Base-by-base conservation (phyloP, 2,329 filamentous ascomycete genomes). In the Fusarium praegraminearum region DNA sequence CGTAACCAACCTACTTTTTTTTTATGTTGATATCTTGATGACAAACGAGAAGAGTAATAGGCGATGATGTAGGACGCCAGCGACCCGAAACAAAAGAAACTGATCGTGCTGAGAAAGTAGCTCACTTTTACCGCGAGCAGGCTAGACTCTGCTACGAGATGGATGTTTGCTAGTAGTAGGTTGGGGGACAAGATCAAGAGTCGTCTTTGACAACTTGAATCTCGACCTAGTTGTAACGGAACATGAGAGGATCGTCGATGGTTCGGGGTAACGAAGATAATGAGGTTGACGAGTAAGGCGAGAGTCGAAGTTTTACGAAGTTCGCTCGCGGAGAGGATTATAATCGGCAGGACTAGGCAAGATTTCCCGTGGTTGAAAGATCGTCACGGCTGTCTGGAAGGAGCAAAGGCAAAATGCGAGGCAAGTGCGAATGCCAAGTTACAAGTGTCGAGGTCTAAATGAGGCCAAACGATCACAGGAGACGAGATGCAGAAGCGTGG, bases 61-160 rank as follows among this genome's bases (percentile, higher is more conserved):
- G 65, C 62, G 71, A 73, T 76, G 75, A 77, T 74, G 74, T 80
- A 84, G 85, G 86, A 85, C 85, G 86, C 86, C 86, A 84, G 86
- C 85, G 85, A 82, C 86, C 85, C 77, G 73, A 74, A 76, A 74
- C 74, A 77, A 76, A 75, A 78, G 81, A 76, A 79, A 82, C 75
- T 79, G 78, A 75, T 78, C 74, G 78, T 78, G 77, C 78, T 75
- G 69, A 75, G 73, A 67, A 73, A 76, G 76, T 75, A 78, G 78
- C 77, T 83, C 82, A 81, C 83, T 84, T 70, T 82, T 80, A 85
- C 83, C 82, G 80, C 79, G 81, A 81, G 78, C 76, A 74, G 69
- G 57, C 56, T 73, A 62, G 64, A 74, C 72, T 70, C 64, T 62
- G 66, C 69, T 74, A 75, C 68, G 61, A 62, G 58, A 49, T 58